Evolutionary conservation across 73 alveolate genomes (phyloP).

Genomic region (Symbiodinium pilosum): DNA sequence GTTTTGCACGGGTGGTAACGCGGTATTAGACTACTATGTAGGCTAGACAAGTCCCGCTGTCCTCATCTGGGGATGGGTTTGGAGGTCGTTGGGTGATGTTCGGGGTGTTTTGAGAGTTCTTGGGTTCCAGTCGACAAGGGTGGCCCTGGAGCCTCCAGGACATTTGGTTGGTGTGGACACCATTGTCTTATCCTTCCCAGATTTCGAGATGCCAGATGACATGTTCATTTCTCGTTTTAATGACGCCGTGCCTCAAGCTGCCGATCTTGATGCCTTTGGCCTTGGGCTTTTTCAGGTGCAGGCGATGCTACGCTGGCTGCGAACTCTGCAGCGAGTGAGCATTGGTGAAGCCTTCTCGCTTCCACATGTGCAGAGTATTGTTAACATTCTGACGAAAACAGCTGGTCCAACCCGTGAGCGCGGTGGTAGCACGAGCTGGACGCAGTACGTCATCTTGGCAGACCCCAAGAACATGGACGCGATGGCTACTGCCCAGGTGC

Average conservation of each 20-base stretch:
- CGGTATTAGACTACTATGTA: too few species aligned
- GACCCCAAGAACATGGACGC: conserved; percentile 32
- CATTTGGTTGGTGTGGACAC: neutral
- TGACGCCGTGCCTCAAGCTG: neutral
- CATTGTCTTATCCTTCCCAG: neutral
- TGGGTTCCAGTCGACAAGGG: too few species aligned
- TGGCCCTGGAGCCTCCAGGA: too few species aligned
- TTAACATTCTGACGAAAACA: too few species aligned
- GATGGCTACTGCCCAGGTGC: conserved; percentile 7
- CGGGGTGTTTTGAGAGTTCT: too few species aligned
- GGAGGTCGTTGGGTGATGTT: too few species aligned
- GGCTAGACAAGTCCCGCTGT: too few species aligned
- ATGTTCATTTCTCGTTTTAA: neutral
- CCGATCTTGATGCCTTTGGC: neutral
- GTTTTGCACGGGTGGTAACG: too few species aligned
- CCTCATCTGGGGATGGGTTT: too few species aligned
- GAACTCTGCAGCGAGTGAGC: neutral
- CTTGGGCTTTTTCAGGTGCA: neutral
- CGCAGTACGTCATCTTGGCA: conserved; percentile 20
- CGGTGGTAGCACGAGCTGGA: too few species aligned
- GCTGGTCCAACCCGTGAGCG: too few species aligned
- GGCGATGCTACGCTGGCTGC: neutral
- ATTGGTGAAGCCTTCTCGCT: neutral
- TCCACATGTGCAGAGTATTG: neutral
- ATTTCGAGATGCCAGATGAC: neutral